These are phyloP conservation scores for Nigrograna mackinnonii DNA, from an alignment of 2,329 filamentous ascomycete species.

Conservation along the genomic window DNA sequence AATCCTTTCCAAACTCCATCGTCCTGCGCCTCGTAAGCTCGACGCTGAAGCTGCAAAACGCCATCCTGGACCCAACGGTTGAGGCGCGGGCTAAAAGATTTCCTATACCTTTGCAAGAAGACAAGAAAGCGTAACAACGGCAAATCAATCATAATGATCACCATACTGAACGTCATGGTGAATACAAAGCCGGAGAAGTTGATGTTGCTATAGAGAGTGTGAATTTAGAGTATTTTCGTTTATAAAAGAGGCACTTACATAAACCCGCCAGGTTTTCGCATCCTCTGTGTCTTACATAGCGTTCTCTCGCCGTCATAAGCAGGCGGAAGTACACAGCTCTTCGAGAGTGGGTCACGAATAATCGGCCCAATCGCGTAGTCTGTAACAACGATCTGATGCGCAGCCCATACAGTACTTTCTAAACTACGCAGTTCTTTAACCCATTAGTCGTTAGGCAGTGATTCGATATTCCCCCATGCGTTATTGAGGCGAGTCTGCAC, in stretches of 20 bases:
- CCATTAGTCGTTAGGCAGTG: slow-evolving; percentile 6
- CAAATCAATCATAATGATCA: slow-evolving; percentile 8
- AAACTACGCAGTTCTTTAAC: slow-evolving; percentile 1
- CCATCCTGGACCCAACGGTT: slow-evolving; percentile 13
- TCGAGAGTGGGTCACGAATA: neutral
- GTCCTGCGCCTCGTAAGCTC: slow-evolving; percentile 7
- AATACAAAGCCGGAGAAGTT: slow-evolving; percentile 13
- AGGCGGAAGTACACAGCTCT: neutral
- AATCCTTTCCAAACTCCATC: slow-evolving; percentile 4
- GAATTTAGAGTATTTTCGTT: neutral
- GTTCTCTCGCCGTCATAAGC: slow-evolving; percentile 1
- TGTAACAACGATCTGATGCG: slow-evolving; percentile 1
- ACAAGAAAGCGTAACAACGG: slow-evolving; percentile 8
- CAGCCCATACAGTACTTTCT: neutral
- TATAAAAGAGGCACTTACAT: slow-evolving; percentile 1
- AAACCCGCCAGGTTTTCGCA: slow-evolving; percentile 7
- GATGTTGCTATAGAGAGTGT: slow-evolving; percentile 10
- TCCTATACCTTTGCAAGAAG: neutral
- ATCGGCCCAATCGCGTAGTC: slow-evolving; percentile 2
- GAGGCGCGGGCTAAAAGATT: slow-evolving; percentile 3
- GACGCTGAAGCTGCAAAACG: slow-evolving; percentile 12
- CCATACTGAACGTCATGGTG: slow-evolving; percentile 2
- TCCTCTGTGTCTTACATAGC: slow-evolving; percentile 6
- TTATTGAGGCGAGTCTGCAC: neutral
- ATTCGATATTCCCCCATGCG: neutral